phyloP scores from a whole-genome alignment of 179 eudicot genomes.

The Dionaea muscipula region DNA sequence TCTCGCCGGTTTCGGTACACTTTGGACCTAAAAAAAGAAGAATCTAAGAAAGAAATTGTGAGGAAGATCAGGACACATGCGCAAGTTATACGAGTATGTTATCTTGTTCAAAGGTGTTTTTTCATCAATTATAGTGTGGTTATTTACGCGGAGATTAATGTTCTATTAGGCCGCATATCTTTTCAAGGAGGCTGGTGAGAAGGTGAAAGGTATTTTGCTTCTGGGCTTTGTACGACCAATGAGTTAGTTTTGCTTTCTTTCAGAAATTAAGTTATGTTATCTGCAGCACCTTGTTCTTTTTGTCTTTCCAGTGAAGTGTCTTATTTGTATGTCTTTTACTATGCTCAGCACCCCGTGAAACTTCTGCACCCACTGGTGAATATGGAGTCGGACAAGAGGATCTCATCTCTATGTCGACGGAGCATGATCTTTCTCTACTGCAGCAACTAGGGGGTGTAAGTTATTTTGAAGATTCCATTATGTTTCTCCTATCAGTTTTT shows the following conservation, averaged over 20 bases:
- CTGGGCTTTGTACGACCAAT: background rate
- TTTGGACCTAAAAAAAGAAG: constrained; percentile 45
- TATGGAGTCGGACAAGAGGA: constrained; percentile 47
- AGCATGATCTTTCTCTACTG: constrained; percentile 42
- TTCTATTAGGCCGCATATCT: constrained; percentile 55
- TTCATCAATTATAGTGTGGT: background rate
- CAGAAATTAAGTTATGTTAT: no score
- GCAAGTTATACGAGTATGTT: constrained; percentile 48
- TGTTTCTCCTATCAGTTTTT: background rate
- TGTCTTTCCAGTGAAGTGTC: constrained; percentile 19
- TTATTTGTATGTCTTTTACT: no score
- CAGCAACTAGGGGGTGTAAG: constrained; percentile 55
- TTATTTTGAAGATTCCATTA: constrained; percentile 10
- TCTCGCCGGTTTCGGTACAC: constrained; percentile 47
- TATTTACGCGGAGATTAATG: constrained; percentile 13
- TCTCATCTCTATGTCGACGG: constrained; percentile 51
- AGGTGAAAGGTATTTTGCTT: constrained; percentile 30
- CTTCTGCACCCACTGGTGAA: constrained; percentile 26
- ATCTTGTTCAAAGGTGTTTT: background rate
- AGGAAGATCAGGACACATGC: constrained; percentile 54
- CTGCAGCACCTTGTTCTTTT: background rate
- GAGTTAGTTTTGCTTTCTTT: background rate
- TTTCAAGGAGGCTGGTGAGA: constrained; percentile 59
- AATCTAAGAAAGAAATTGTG: constrained; percentile 34
- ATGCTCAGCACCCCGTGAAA: constrained; percentile 1